Base-by-base conservation (phyloP, 176 grass and related monocot species). In the Chloris gayana region DNA sequence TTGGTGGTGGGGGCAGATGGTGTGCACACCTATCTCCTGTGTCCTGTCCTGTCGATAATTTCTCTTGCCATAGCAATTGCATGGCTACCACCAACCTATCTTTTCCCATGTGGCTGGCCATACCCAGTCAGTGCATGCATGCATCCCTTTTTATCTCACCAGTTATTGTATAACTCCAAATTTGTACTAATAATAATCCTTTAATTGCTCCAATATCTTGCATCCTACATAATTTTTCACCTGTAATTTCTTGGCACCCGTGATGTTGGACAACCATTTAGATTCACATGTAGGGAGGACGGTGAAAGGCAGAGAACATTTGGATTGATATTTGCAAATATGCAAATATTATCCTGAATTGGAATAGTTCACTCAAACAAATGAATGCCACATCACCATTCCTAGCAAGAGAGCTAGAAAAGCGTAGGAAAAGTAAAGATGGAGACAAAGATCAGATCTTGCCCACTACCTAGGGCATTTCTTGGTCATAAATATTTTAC, bases 381-480 rank as follows among this genome's bases (percentile, higher is more conserved):
- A 62, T 84, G 81, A 79, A 88, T 74, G 41, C 15, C 35, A 42
- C 78, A 50, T 82, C 87, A 85, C 77, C 78, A 85, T 85, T 85
- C 78, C 78, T 56, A 3, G 19, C 13, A 9, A n/a, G 37, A 17
- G 41, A 80, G 75, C 18, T 72, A 72, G 31, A 21, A 72, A 75
- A 70, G 62, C 64, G 69, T 49, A 58, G 19, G 37, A 82, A 78
- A 85, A 49, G 78, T 77, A 67, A 85, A 72, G 72, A 85, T 60
- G 77, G 58, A 49, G 87, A 73, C 82, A 85, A 73, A 24, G 72
- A 82, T 89, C 67, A 82, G 66, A 89, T 85, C 87, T 85, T 77
- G 72, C 77, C 57, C 27, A 72, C 65, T 70, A 69, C 71, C 42
- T 45, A 34, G 56, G 62, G 45, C 70, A 76, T 85, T 80, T 24